phyloP scores from a whole-genome alignment of 352 stramenopile species.

The Pythium phragmiticola region DNA sequence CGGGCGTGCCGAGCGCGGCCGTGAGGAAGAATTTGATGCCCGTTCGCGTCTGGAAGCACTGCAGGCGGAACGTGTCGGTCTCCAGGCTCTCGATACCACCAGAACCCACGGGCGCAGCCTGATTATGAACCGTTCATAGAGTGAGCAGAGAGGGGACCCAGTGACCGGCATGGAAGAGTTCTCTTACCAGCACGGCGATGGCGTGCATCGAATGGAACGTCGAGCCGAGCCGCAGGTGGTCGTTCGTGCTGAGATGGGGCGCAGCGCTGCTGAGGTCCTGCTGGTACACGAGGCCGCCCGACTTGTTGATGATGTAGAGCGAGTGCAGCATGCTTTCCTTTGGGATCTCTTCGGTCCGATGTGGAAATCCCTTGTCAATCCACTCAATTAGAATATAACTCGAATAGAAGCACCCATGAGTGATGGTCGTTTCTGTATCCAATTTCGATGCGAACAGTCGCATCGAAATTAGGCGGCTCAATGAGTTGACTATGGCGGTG shows the following conservation, averaged over 20 bases:
- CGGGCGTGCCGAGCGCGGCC: conserved; percentile 77
- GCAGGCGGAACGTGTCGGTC: conserved; percentile 89
- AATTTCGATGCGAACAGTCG: conserved; percentile 2
- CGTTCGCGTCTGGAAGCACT: conserved; percentile 92
- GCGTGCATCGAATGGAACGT: conserved; percentile 95
- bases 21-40: conserved; percentile 94
- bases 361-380: neutral
- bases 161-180: neutral
- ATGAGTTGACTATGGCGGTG: neutral
- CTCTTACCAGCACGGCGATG: conserved; percentile 75
- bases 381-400: conserved; percentile 7
- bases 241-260: conserved; percentile 89
- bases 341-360: neutral
- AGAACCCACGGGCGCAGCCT: conserved; percentile 80
- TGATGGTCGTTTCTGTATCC: conserved; percentile 24
- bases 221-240: conserved; percentile 91
- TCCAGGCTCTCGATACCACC: conserved; percentile 91
- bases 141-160: neutral
- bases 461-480: neutral
- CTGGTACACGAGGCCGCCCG: conserved; percentile 92
- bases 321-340: conserved; percentile 81
- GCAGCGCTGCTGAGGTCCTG: conserved; percentile 85
- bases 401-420: conserved; percentile 9
- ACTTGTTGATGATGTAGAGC: conserved; percentile 95
- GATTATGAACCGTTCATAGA: neutral